Base-by-base conservation (phyloP, 495 filamentous ascomycete species). In the Penicillium alfredii region DNA sequence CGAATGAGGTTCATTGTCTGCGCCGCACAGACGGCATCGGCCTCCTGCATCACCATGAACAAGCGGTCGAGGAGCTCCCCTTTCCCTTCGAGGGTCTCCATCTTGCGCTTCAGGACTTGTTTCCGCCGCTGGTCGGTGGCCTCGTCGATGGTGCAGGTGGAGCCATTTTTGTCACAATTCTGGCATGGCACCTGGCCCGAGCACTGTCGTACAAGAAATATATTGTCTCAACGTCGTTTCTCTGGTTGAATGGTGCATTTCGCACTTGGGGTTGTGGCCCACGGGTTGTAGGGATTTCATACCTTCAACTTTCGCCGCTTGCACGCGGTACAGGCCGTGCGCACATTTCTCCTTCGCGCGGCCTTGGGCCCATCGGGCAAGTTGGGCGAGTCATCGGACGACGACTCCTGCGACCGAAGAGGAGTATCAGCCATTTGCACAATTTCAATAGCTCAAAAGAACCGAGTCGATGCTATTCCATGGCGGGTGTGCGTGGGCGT, bases 1-100 rank as follows among this genome's bases (percentile, higher is more conserved):
- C 60, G 60, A 36, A 64, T 59, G 5, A 64, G 42, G 36, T 60
- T 57, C 6, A 64, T 20, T 13, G 64, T 31, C 4, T 51, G 53
- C 1, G 47, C 22, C 24, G 49, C 45, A 25, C 37, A 31, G 14
- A 24, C 33, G 12, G 51, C 43, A 18, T 39, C 40, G 15, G 42
- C 40, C 14, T 61, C 53, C 16, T 50, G 61, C 5, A 67, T 39
- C 1, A 50, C 42, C 4, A 33, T 15, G n/a, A 64, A 33, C 6
- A 67, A 42, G 5, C 45, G 50, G 7, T 51, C 25, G 4, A 67
- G 34, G 1, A 63, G 18, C 3, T 56, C 42, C 23, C 56, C 49
- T 9, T 60, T 44, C 4, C 64, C 55, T 21, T 55, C 55, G 5
- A 64, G 44, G 10, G 48, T 29, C 2, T 63, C 57, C 15, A 67